These are phyloP conservation scores for Metschnikowia aberdeeniae DNA, from an alignment of 805 yeast genomes.

Conservation along the genomic window DNA sequence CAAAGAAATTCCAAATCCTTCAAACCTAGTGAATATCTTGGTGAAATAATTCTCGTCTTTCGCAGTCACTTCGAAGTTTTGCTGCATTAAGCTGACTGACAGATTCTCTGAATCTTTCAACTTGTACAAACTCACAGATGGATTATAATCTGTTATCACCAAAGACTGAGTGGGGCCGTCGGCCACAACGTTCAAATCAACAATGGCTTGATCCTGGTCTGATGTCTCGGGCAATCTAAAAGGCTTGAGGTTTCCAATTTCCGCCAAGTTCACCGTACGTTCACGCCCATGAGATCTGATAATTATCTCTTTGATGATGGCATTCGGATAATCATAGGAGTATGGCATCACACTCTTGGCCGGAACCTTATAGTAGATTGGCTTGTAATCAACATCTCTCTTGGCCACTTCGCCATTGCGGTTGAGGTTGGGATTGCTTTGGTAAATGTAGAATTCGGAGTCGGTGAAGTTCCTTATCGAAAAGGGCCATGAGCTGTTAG, in stretches of 20 bases:
- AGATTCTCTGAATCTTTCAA: slow-evolving; percentile 28
- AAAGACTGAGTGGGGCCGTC: slow-evolving; percentile 94
- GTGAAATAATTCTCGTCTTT: slow-evolving; percentile 51
- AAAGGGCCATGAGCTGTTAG: slow-evolving; percentile 84
- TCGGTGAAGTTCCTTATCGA: slow-evolving; percentile 88
- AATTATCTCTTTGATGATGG: slow-evolving; percentile 73
- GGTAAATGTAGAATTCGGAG: slow-evolving; percentile 80
- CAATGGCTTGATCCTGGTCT: slow-evolving; percentile 44
- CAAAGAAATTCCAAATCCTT: slow-evolving; percentile 85
- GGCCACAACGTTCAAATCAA: slow-evolving; percentile 88
- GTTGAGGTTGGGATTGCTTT: slow-evolving; percentile 69
- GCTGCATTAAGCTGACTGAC: slow-evolving; percentile 30
- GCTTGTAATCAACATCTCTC: slow-evolving; percentile 58
- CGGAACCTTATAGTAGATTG: slow-evolving; percentile 77
- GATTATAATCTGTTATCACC: slow-evolving; percentile 78
- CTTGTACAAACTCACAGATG: slow-evolving; percentile 71
- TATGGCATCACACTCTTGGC: slow-evolving; percentile 95
- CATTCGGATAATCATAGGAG: slow-evolving; percentile 97
- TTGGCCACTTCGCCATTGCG: slow-evolving; percentile 56
- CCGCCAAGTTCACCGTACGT: slow-evolving; percentile 80
- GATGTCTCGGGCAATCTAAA: slow-evolving; percentile 62
- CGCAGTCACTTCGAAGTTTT: slow-evolving; percentile 53
- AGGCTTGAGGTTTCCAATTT: slow-evolving; percentile 87
- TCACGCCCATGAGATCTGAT: slow-evolving; percentile 69
- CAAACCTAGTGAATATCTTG: slow-evolving; percentile 58